Base-by-base conservation (phyloP, 2,329 filamentous ascomycete species). In the Bipolaris bicolor region DNA sequence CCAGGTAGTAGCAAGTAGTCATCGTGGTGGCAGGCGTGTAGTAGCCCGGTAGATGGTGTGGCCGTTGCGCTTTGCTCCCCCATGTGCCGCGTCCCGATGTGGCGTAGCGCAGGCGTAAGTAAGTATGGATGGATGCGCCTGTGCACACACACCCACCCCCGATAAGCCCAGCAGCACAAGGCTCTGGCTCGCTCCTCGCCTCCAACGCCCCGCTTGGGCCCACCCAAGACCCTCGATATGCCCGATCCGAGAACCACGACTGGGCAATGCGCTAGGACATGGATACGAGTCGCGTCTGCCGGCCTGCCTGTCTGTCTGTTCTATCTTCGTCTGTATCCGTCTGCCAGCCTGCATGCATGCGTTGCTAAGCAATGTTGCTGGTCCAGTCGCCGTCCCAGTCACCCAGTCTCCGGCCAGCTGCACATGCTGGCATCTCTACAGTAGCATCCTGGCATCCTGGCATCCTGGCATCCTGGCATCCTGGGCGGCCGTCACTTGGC, bases 361-460 rank as follows among this genome's bases (percentile, higher is more conserved):
- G 26, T 29, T 29, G 26, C 26, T 29, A 29, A 26, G 24, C 7
- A 26, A 29, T n/a, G 41, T 5, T 6, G 7, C 26, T 31, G 53
- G 41, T 39, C 56, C 29, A 24, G 36, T 39, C 51, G 26, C 26
- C 26, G 26, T 44, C 33, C 61, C 47, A 51, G 57, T 58, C 61
- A 60, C 54, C 31, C 46, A 57, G 52, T 51, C 60, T 56, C 26
- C 43, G 43, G 43, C 16, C 18, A 45, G 31, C 43, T 18, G 26
- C 43, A 3, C 41, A 10, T 29, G 7, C 26, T 29, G 9, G 26
- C 9, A 29, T 29, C 26, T 29, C 5, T 20, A 20, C 20, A 20
- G 20, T 20, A 20, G 26, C 26, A 39, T 39, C 6, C 36, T 20
- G 34, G 37, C 24, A 24, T 34, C 34, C 47, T 26, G 26, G 26